A percentile compares a stretch with the other conserved stretches of the same genome.
Conservation (phyloP, 177 flowering plant genomes). For the Vitis hybrid region DNA sequence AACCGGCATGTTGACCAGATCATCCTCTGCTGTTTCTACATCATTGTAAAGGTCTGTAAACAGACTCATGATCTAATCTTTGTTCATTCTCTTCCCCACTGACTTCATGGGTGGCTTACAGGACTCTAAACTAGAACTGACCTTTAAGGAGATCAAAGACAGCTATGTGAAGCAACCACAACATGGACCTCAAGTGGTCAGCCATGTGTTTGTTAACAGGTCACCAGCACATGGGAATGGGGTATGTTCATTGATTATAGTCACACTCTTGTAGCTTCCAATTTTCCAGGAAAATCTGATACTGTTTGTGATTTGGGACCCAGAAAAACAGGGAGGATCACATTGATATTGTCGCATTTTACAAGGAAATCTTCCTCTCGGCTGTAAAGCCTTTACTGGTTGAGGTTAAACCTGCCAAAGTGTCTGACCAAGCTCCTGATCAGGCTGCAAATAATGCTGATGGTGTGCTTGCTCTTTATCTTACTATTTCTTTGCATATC, state of each 20-base stretch:
- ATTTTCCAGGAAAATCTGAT: constrained; percentile 10
- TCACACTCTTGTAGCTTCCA: constrained; percentile 2
- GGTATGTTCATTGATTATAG: constrained; percentile 41
- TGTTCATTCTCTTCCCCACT: constrained; percentile 13
- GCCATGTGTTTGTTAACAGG: constrained; percentile 81
- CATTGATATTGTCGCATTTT: constrained; percentile 86
- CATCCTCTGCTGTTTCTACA: constrained; percentile 88
- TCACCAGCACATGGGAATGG: constrained; percentile 61
- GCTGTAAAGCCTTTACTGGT: constrained; percentile 78
- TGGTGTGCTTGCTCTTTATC: constrained; percentile 33
- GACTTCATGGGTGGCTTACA: constrained; percentile 31
- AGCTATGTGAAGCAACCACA: constrained; percentile 93
- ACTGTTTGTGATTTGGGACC: constrained; percentile 22
- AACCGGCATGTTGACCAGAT: constrained; percentile 96
- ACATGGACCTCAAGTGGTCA: constrained; percentile 87
- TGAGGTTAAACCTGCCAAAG: constrained; percentile 66
- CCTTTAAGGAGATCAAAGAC: constrained; percentile 80
- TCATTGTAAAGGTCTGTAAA: constrained; percentile 82
- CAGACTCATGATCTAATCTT: constrained; percentile 1
- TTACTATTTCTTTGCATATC: too few species aligned
- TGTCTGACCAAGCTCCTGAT: constrained; percentile 37
- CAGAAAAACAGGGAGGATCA: constrained; percentile 83
- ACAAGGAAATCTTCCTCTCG: constrained; percentile 86
- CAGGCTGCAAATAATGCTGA: constrained; percentile 43
- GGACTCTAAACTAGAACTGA: constrained; percentile 77